phyloP scores from a whole-genome alignment of 768 basidiomycete species.

The Suillus paluster region DNA sequence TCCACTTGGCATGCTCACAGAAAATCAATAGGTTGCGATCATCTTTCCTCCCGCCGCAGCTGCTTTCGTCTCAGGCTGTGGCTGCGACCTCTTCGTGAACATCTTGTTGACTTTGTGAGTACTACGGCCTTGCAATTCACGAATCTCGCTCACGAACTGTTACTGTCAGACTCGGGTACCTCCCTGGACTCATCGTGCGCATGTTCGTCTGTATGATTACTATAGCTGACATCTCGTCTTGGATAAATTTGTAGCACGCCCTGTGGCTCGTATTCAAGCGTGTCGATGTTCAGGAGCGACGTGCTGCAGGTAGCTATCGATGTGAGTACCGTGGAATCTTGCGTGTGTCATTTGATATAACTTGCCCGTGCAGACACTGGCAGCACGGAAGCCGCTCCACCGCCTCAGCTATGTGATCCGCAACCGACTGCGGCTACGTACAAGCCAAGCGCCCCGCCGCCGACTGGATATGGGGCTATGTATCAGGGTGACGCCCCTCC shows the following conservation, averaged over 20 bases:
- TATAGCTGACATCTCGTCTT: background rate
- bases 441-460: conserved; percentile 1
- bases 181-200: conserved; percentile 62
- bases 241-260: conserved; percentile 56
- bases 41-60: conserved; percentile 82
- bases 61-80: conserved; percentile 76
- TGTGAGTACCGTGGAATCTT: conserved; percentile 50
- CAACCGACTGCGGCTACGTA: background rate
- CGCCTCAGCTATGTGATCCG: background rate
- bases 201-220: background rate
- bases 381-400: conserved; percentile 23
- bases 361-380: conserved; percentile 25
- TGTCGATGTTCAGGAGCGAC: conserved; percentile 77
- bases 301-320: conserved; percentile 67
- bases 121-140: background rate
- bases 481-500: background rate
- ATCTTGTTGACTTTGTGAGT: conserved; percentile 76
- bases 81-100: conserved; percentile 83
- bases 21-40: conserved; percentile 61
- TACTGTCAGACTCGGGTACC: conserved; percentile 62
- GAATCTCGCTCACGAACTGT: background rate
- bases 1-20: background rate
- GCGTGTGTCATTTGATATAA: background rate
- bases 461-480: background rate
- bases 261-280: conserved; percentile 88